Percentiles rank a stretch among this genome's conserved stretches.
phyloP scores from a whole-genome alignment of 2,329 filamentous ascomycete species.

The Chaetoscypha palmicola region DNA sequence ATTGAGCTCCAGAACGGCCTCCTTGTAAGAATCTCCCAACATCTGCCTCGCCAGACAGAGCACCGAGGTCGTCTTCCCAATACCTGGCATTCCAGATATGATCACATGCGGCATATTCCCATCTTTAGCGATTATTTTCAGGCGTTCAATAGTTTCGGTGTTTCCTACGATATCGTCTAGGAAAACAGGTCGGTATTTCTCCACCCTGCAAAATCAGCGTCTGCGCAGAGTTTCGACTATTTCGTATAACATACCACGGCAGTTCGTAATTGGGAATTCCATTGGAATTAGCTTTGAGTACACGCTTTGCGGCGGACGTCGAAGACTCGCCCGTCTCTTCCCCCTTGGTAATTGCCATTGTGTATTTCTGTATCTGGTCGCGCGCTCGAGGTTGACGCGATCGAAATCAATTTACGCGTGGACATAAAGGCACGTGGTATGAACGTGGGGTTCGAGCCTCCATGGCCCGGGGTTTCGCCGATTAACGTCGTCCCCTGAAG shows the following conservation, averaged over 20 bases:
- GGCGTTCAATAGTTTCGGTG: constrained; percentile 90
- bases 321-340: constrained; percentile 52
- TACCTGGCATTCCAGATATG: constrained; percentile 98
- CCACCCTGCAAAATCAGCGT: constrained; percentile 60
- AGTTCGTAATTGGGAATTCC: constrained; percentile 60
- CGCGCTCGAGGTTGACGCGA: constrained; percentile 12
- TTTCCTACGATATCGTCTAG: constrained; percentile 97
- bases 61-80: constrained; percentile 95
- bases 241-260: constrained; percentile 58
- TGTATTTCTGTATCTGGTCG: constrained; percentile 13
- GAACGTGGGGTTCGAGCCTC: too few species aligned
- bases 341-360: constrained; percentile 25
- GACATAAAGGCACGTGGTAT: not conserved
- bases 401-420: constrained; percentile 12
- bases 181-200: constrained; percentile 93
- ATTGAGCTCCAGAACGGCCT: constrained; percentile 93
- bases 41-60: constrained; percentile 88
- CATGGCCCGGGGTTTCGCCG: too few species aligned
- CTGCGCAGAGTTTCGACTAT: constrained; percentile 8
- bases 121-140: constrained; percentile 97
- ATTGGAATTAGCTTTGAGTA: constrained; percentile 43
- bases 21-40: constrained; percentile 89
- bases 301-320: constrained; percentile 48
- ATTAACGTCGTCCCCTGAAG: too few species aligned
- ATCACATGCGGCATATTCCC: constrained; percentile 99